Evolutionary conservation across 176 grass and related monocot genomes (phyloP).

Genomic region (Triticum monococcum): DNA sequence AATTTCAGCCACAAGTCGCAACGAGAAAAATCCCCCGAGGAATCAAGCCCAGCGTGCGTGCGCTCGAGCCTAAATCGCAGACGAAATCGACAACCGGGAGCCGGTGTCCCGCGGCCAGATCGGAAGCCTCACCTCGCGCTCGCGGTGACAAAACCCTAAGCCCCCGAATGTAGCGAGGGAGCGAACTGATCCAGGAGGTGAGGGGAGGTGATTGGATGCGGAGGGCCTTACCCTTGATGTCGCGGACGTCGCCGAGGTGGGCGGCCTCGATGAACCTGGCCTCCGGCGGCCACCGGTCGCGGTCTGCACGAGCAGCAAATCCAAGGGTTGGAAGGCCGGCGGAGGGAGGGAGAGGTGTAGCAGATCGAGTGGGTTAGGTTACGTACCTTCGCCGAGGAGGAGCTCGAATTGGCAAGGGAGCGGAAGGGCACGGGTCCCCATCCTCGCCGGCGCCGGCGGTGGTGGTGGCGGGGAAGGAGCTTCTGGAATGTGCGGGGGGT

Average conservation of each 20-base stretch:
- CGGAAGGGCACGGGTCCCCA: not conserved
- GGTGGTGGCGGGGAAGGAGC: not conserved
- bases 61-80: not conserved
- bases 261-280: conserved; percentile 13
- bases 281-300: not conserved
- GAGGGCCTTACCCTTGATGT: conserved; percentile 17
- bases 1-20: too few species aligned
- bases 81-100: not conserved
- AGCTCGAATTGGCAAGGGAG: not conserved
- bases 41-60: not conserved
- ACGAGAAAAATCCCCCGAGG: not conserved
- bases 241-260: conserved; percentile 8
- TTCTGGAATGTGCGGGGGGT: not conserved
- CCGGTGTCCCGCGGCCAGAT: not conserved
- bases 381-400: conserved; percentile 6
- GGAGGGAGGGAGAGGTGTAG: too few species aligned
- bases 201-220: not conserved
- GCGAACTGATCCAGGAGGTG: not conserved
- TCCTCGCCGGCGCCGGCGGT: not conserved
- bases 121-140: not conserved
- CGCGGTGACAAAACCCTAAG: not conserved
- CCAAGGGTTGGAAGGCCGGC: too few species aligned
- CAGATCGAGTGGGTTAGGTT: not conserved
- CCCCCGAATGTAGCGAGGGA: not conserved
- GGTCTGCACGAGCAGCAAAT: too few species aligned